Evolutionary conservation across 2,329 filamentous ascomycete species (phyloP), one percentile per base, ranked within the genome.

Genomic region (Epichloe typhina): DNA sequence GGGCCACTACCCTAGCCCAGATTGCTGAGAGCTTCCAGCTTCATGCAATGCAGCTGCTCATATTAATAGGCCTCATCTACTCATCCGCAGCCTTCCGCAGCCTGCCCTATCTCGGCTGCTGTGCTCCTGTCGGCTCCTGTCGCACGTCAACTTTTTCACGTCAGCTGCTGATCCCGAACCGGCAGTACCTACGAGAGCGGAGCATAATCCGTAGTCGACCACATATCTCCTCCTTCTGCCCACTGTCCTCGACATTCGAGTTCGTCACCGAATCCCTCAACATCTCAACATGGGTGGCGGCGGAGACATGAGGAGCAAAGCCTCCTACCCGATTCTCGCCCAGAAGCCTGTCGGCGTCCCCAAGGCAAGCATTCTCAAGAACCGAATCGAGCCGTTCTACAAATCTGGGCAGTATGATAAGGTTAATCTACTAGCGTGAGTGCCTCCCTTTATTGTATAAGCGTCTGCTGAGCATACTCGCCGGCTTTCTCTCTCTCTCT

Each of bases 301-400:
- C 50, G 61, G 62, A 53, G 67, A 71, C 54, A 60, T 62, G 49
- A 72, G 70, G 65, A 68, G 69, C 56, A 62, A 68, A 61, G 64
- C 66, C 64, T 71, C 73, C 55, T 80, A 79, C 55, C 76, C 76
- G n/a, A 56, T 71, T 52, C 72, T 72, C 56, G 75, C 73, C 33
- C 62, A 69, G 33, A 69, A 66, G 53, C 79, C 79, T 19, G 74
- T 82, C 49, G 88, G 88, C 56, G 86, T 93, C 69, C 81, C 85
- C 64, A 96, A 95, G 66, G 76, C 83, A 59, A 80, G 79, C 64
- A 88, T 96, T 67, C 94, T 95, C 71, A 84, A 82, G 62, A 83
- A 88, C 59, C 83, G 91, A 50, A 83, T 97, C 62, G 74, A 77
- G 54, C 83, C 86, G 61, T 95, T 96, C 69, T 89, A 87, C 53